phyloP scores from a whole-genome alignment of 495 filamentous ascomycete species.

The Penicillium salamii region DNA sequence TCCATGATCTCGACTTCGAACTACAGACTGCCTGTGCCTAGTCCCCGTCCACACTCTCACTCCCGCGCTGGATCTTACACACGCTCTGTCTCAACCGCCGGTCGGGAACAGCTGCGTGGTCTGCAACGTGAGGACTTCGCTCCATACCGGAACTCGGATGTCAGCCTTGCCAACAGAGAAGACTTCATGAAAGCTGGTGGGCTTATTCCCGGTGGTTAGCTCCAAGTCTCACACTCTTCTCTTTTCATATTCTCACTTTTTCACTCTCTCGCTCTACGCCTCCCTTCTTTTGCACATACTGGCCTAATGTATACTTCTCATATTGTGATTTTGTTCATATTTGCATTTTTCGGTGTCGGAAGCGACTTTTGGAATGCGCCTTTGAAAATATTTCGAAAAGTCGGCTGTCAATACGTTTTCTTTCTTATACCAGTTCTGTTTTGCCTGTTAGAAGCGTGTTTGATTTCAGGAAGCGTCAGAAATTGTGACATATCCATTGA shows the following conservation, averaged over 20 bases:
- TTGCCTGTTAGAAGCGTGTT: not conserved
- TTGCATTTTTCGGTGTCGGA: constrained; percentile 5
- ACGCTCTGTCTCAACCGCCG: constrained; percentile 30
- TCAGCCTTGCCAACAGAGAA: constrained; percentile 40
- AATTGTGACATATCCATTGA: constrained; percentile 1
- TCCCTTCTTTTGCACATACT: constrained; percentile 1
- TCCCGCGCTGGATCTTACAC: constrained; percentile 19
- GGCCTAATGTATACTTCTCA: constrained; percentile 2
- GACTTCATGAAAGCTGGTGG: constrained; percentile 35
- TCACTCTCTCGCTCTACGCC: not conserved
- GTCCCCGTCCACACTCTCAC: constrained; percentile 12
- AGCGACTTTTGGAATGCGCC: not conserved
- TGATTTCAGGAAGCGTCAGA: too few relatives aligned
- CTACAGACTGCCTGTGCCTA: constrained; percentile 10
- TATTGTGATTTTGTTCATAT: constrained; percentile 3
- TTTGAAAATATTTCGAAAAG: not conserved
- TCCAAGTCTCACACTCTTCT: too few relatives aligned
- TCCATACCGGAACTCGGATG: constrained; percentile 42
- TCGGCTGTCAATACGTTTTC: not conserved
- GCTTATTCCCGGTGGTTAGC: not conserved
- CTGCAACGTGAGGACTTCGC: constrained; percentile 37
- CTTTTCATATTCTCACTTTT: too few relatives aligned
- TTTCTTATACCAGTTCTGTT: constrained; percentile 1
- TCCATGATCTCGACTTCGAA: constrained; percentile 15
- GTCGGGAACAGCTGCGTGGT: constrained; percentile 36